Base-by-base conservation (phyloP, 805 yeast species). In the Ogataea populi-albae region DNA sequence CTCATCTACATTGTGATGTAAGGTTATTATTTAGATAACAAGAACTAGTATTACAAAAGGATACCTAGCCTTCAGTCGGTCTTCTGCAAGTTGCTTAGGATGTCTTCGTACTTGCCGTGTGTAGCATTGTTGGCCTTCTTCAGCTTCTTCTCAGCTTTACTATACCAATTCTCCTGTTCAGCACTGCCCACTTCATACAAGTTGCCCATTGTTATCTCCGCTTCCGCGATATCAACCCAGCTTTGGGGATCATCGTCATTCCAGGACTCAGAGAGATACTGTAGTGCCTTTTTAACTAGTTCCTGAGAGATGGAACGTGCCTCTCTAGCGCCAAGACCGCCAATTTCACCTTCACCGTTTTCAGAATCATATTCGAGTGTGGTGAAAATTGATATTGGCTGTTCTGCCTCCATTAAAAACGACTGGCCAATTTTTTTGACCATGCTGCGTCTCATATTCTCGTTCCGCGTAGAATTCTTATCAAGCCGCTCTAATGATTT, bases 151-250 rank as follows among this genome's bases (percentile, higher is more conserved):
- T 86, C 89, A 0, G 97, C 98, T 37, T 72, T 67, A 12, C 61
- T 58, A 57, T 89, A 89, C 33, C 73, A 64, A 4, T 66, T 50
- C 41, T 81, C 85, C 62, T 87, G 95, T 27, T 80, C 83, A 22
- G 65, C 62, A 34, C 81, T 69, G 18, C 81, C 87, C 17, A 75
- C 63, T 6, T 80, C 85, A 41, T 72, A 68, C 33, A 88, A 56
- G 49, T 88, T 89, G 11, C 89, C 96, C 47, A 85, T 63, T 11
- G 83, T 75, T 23, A 91, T 86, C 51, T 77, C 67, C 1, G 95
- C 89, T 59, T 91, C 98, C 1, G 96, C 96, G 30, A 84, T 71
- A 52, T 77, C 75, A 9, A 81, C 95, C 86, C 91, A 83, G 4
- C 83, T 69, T 40, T 80, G 81, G 0, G 95, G 94, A 26, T 82